phyloP scores from a whole-genome alignment of 1,284 basidiomycete species.

The Cystobasidium slooffiae region DNA sequence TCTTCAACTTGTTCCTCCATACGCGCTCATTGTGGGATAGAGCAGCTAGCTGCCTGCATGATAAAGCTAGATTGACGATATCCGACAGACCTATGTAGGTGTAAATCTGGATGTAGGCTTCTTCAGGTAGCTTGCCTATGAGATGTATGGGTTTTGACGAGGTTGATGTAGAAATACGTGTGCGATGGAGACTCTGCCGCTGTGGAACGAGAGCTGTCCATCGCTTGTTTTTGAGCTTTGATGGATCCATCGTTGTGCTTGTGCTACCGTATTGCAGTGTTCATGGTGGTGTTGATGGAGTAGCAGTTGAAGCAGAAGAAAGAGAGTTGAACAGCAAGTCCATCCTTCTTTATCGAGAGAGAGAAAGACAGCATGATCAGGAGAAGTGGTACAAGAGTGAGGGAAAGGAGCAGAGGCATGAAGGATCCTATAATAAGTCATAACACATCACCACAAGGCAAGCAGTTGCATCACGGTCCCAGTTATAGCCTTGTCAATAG shows the following conservation, averaged over 20 bases:
- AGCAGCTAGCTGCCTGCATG: conserved; percentile 67
- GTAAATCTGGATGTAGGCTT: conserved; percentile 74
- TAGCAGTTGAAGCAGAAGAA: neutral
- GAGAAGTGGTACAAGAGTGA: neutral
- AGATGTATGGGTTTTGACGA: neutral
- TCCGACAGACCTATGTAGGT: conserved; percentile 75
- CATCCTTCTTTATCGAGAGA: too few relatives aligned
- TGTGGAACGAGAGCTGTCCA: conserved; percentile 41
- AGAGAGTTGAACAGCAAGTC: neutral
- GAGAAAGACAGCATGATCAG: neutral
- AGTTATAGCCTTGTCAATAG: too few relatives aligned
- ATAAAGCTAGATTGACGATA: conserved; percentile 72
- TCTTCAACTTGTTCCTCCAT: conserved; percentile 64
- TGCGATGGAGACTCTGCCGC: conserved; percentile 7
- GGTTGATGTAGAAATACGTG: neutral
- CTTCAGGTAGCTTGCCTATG: conserved; percentile 78
- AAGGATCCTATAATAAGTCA: too few relatives aligned
- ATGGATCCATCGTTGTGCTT: neutral
- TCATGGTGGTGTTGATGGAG: conserved; percentile 7
- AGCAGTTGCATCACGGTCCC: too few relatives aligned
- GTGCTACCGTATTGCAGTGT: neutral
- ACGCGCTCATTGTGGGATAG: conserved; percentile 72
- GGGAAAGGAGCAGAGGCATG: neutral
- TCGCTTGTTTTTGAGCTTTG: conserved; percentile 31
- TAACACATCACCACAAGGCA: too few relatives aligned